Evolutionary conservation across 345 rosid species (phyloP), one percentile per base, ranked within the genome.

Genomic region (Brassica nigra): DNA sequence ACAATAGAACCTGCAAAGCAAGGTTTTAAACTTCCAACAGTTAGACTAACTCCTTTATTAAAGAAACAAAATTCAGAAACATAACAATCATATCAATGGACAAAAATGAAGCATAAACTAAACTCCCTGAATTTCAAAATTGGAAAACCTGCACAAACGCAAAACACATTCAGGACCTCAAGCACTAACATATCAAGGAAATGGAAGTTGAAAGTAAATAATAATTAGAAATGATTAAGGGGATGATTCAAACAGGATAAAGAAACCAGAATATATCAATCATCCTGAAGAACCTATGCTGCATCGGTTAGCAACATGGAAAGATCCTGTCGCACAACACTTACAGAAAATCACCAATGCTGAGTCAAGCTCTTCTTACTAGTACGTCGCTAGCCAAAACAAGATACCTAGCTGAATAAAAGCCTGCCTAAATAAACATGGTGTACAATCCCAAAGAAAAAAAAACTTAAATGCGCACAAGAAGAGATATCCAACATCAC

Each of bases 121-220:
- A 83, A 84, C 79, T 83, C 86, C 89, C 91, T 73, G 85, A 84
- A 65, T 80, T 71, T 86, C 86, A 86, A 80, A 68, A 86, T 74
- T 87, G 84, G 81, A 81, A 78, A 49, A 81, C 94, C 97, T 90
- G 93, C 94, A 92, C 89, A 92, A 89, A 74, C 73, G 86, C 58
- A 80, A 88, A 68, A 78, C 30, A 86, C 69, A 78, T 86, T 83
- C 82, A 86, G 84, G 76, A 79, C 75, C 58, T 34, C 29, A 64
- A 47, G 16, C 64, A 74, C 49, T 75, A 69, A 85, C 79, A 74
- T 74, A 83, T 77, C 65, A 73, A 31, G 16, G 58, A 83, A 78
- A 76, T 5, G 5, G 3, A 68, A 69, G 62, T 58, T 18, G 16
- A 23, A 23, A 23, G 27, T 23, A 23, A 23, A 23, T 23, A 23